Evolutionary conservation across 73 alveolate genomes (phyloP), one percentile per base, ranked within the genome.

Genomic region (Paramecium pentaurelia): DNA sequence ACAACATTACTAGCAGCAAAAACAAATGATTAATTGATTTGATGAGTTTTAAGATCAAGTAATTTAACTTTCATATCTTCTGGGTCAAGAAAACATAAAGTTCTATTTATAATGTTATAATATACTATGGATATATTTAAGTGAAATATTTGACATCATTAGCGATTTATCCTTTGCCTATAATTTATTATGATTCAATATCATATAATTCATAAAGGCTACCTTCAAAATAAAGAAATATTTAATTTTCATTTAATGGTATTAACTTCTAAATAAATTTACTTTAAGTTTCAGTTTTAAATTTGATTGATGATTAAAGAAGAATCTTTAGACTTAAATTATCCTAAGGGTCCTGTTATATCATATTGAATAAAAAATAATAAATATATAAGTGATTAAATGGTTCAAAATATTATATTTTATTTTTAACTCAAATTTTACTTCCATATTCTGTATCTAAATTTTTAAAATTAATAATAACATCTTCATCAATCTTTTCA

Each of bases 401-500:
- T 14, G 54, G 54, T 1, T 34, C 49, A 8, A 40, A 40, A 49
- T 49, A 12, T 49, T 16, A 42, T 42, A 11, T 47, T 54, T 16
- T 6, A 18, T 54, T 54, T 3, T 18, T 54, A 22, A 54, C 12
- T 54, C 70, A 54, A 54, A 28, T 32, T 14, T 64, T 20, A 12
- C 49, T 64, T 14, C 47, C 25, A 27, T 25, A 64, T 64, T 80
- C 58, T 8, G 3, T 20, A 80, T 80, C 58, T 80, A 80, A 45
- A 14, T 7, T 44, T 11, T 89, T 60, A 37, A 89, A 89, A 47
- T 89, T 73, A 34, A 40, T 49, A 18, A 89, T 22, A 27, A 60
- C 71, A 40, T 71, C 96, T 7, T 94, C 95, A 37, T 88, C 88
- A 16, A 94, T 86, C 36, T 93, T 77, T 47, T 94, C 96, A 59